These are phyloP conservation scores for Ceratobasidium sp. DNA, from an alignment of 1,284 basidiomycete species.

Conservation along the genomic window DNA sequence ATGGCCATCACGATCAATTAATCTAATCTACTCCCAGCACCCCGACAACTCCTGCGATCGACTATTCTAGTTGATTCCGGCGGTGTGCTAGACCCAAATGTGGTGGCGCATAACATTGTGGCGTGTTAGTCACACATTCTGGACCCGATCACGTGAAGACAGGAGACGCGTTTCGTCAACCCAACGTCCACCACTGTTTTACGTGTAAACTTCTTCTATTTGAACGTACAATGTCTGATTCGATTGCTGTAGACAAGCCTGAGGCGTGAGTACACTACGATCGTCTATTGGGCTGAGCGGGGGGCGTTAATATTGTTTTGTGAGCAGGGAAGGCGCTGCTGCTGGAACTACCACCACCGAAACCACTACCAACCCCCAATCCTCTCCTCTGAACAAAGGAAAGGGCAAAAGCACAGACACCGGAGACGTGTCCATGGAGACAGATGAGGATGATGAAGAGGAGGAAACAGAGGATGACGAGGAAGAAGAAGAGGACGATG, in stretches of 20 bases:
- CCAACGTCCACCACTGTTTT: neutral
- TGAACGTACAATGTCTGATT: constrained; percentile 9
- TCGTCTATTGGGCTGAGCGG: neutral
- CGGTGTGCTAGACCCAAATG: neutral
- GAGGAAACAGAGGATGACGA: constrained; percentile 24
- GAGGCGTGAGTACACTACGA: neutral
- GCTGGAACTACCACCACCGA: neutral
- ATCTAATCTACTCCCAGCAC: no score
- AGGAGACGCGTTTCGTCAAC: constrained; percentile 19
- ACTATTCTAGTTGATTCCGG: no score
- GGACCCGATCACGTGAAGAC: constrained; percentile 14
- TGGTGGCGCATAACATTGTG: constrained; percentile 1
- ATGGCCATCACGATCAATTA: no score
- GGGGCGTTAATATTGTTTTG: neutral
- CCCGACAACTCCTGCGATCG: no score
- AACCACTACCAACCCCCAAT: constrained; percentile 6
- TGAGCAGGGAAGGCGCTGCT: neutral
- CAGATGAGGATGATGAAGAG: constrained; percentile 15
- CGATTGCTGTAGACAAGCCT: constrained; percentile 1
- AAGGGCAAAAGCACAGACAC: constrained; percentile 8
- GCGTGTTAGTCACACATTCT: neutral
- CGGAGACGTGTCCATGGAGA: constrained; percentile 25
- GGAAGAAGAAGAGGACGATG: constrained; percentile 24
- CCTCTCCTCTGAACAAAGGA: constrained; percentile 19
- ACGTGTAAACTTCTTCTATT: neutral